phyloP scores from a whole-genome alignment of 129 eudicot genomes.

The Rutidosis leptorrhynchoides region DNA sequence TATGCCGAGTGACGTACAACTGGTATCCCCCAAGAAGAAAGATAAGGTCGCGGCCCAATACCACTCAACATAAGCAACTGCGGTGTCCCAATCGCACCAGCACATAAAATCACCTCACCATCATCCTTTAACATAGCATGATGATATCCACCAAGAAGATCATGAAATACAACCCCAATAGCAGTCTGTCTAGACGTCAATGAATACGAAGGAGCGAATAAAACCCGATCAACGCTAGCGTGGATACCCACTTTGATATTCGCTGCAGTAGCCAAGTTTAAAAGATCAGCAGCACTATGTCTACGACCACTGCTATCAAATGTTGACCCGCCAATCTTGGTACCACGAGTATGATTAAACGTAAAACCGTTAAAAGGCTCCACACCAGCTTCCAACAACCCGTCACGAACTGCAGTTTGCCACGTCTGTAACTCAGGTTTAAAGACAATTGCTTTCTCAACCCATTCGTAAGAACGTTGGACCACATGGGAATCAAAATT shows the following conservation, averaged over 20 bases:
- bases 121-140: conserved; percentile 50
- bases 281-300: conserved; percentile 67
- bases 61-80: conserved; percentile 75
- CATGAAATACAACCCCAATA: conserved; percentile 63
- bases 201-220: conserved; percentile 36
- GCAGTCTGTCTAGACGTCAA: conserved; percentile 34
- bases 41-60: conserved; percentile 62
- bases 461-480: conserved; percentile 60
- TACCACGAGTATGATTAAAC: conserved; percentile 50
- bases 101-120: conserved; percentile 62
- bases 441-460: conserved; percentile 62
- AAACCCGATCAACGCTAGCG: conserved; percentile 59
- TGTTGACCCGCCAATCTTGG: conserved; percentile 76
- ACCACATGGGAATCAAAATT: conserved; percentile 25
- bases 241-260: conserved; percentile 52
- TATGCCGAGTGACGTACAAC: conserved; percentile 54
- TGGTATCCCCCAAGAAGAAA: conserved; percentile 75
- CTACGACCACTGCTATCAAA: conserved; percentile 54
- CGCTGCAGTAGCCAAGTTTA: conserved; percentile 37
- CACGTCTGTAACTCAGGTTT: conserved; percentile 60
- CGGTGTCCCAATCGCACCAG: conserved; percentile 77
- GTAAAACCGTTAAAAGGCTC: conserved; percentile 48
- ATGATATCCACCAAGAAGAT: conserved; percentile 46
- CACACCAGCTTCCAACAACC: conserved; percentile 55
- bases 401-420: conserved; percentile 65